Percentiles rank a stretch among this genome's conserved stretches.
Conservation (phyloP, 345 rosid genomes). For the Lumnitzera racemosa region DNA sequence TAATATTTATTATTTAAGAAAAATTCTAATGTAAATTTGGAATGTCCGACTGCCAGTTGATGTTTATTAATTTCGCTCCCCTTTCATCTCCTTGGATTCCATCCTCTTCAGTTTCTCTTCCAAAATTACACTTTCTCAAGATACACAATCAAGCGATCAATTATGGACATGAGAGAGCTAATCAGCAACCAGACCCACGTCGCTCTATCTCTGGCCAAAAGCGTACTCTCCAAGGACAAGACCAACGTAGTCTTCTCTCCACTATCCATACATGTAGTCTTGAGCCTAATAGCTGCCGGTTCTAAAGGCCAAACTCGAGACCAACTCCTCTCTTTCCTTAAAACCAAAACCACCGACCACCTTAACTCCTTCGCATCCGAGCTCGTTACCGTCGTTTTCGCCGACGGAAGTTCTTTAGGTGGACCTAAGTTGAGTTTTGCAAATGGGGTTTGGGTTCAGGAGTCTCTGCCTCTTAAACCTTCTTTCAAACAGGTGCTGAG, state of each 20-base stretch:
- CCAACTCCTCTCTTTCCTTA: conserved; percentile 77
- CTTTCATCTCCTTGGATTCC: no score
- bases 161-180: conserved; percentile 54
- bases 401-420: conserved; percentile 57
- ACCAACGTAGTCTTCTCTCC: conserved; percentile 74
- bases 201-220: conserved; percentile 38
- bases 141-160: not conserved
- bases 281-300: conserved; percentile 66
- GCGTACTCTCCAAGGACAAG: conserved; percentile 28
- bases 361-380: conserved; percentile 53
- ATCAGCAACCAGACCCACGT: conserved; percentile 53
- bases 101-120: no score
- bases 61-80: no score
- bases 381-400: conserved; percentile 47
- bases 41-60: no score
- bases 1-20: no score
- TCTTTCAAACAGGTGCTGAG: conserved; percentile 50
- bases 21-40: no score
- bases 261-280: conserved; percentile 59
- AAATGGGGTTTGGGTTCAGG: conserved; percentile 66
- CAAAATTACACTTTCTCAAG: no score
- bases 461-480: conserved; percentile 43
- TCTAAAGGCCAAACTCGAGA: conserved; percentile 52
- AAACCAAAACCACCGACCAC: conserved; percentile 40
- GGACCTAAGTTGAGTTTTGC: conserved; percentile 58